These are phyloP conservation scores for Lathyrus aphaca DNA, from an alignment of 306 rosid species.

Conservation along the genomic window DNA sequence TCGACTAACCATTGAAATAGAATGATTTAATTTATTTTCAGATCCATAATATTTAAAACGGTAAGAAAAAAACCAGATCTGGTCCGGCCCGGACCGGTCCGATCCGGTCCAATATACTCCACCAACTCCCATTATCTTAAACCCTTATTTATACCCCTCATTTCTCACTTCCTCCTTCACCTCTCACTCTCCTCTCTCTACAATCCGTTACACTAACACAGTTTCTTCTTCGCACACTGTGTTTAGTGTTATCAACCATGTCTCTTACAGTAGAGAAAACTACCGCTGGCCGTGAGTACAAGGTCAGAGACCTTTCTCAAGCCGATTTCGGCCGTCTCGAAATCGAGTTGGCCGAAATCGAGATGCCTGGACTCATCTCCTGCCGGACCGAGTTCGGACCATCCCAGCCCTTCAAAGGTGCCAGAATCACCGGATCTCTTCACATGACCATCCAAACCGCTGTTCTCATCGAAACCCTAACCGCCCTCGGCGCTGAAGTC, in stretches of 20 bases:
- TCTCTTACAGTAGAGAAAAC: constrained; percentile 76
- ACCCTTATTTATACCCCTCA: constrained; percentile 15
- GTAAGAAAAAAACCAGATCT: background rate
- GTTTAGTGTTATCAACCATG: constrained; percentile 46
- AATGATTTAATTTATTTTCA: background rate
- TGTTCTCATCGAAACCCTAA: constrained; percentile 90
- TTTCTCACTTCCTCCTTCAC: constrained; percentile 43
- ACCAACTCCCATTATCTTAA: constrained; percentile 14
- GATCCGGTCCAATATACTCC: background rate
- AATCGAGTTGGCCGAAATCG: constrained; percentile 90
- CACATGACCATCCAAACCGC: constrained; percentile 99
- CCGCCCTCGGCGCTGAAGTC: constrained; percentile 95
- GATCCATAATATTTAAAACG: background rate
- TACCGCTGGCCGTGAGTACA: constrained; percentile 82
- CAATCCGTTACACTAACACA: background rate
- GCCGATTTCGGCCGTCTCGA: constrained; percentile 98
- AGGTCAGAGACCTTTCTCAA: constrained; percentile 95
- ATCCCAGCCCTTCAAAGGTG: constrained; percentile 84
- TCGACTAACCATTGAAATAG: background rate
- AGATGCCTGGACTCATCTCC: constrained; percentile 91
- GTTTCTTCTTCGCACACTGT: background rate
- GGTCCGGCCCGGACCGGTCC: too few relatives aligned
- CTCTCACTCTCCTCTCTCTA: background rate
- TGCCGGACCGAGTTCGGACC: constrained; percentile 82
- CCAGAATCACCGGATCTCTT: constrained; percentile 90